These are phyloP conservation scores for Syzygium aqueum DNA, from an alignment of 345 rosid genomes.

Conservation along the genomic window DNA sequence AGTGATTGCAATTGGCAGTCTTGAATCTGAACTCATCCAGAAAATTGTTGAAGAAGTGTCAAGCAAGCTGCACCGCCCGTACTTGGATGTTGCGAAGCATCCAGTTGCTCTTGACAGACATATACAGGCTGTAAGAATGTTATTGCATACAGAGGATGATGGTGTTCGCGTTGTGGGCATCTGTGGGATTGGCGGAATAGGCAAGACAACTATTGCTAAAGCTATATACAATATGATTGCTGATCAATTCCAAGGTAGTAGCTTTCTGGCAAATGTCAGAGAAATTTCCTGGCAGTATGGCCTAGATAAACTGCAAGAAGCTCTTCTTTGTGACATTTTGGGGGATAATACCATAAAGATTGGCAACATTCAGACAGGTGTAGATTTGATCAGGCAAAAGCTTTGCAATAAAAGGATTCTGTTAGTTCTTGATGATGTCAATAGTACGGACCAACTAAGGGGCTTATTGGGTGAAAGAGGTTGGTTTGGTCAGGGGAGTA, in stretches of 20 bases:
- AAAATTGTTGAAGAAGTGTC: slow-evolving; percentile 8
- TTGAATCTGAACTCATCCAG: slow-evolving; percentile 5
- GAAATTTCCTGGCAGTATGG: slow-evolving; percentile 9
- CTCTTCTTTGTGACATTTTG: slow-evolving; percentile 7
- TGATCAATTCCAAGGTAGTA: slow-evolving; percentile 23
- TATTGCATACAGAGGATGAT: neutral
- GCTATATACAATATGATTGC: slow-evolving; percentile 8
- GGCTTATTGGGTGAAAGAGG: neutral
- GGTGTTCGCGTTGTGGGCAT: neutral
- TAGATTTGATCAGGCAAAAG: neutral
- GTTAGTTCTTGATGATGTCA: slow-evolving; percentile 18
- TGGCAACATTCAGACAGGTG: neutral
- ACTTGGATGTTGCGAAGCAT: neutral
- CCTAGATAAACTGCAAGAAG: slow-evolving; percentile 3
- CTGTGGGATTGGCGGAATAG: slow-evolving; percentile 4
- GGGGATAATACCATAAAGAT: neutral
- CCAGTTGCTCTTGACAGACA: slow-evolving; percentile 7
- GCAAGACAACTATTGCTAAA: slow-evolving; percentile 16
- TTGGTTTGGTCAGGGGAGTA: slow-evolving; percentile 13
- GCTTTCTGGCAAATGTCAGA: slow-evolving; percentile 30
- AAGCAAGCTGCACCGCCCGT: neutral
- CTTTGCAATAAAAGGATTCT: slow-evolving; percentile 4
- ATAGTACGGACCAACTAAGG: neutral
- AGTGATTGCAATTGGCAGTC: neutral
- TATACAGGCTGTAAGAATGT: neutral